Conservation (phyloP, 2,329 filamentous ascomycete genomes). For the Diaporthe sp. region DNA sequence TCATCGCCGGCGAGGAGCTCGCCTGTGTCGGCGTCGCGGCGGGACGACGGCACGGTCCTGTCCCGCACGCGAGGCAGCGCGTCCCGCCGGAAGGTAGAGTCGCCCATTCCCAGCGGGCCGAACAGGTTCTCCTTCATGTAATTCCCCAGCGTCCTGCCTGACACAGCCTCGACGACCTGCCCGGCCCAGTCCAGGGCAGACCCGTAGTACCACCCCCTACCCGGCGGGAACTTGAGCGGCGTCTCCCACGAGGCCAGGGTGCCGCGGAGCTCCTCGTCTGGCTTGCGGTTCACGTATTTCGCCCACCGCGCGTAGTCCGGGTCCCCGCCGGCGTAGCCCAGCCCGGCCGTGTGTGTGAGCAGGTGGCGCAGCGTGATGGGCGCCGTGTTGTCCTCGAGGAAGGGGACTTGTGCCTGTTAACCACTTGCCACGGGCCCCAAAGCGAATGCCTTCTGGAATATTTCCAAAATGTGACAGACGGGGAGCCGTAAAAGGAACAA, state of each 20-base stretch:
- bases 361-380: slow-evolving; percentile 54
- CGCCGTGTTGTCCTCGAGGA: slow-evolving; percentile 50
- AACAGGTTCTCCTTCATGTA: slow-evolving; percentile 52
- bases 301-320: slow-evolving; percentile 54
- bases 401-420: slow-evolving; percentile 39
- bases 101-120: slow-evolving; percentile 47
- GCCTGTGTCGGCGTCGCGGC: slow-evolving; percentile 33
- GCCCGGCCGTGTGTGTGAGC: slow-evolving; percentile 60
- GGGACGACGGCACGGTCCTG: slow-evolving; percentile 32
- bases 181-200: slow-evolving; percentile 59
- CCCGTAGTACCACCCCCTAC: slow-evolving; percentile 61
- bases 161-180: slow-evolving; percentile 52
- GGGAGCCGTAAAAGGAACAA: too few species aligned
- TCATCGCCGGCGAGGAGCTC: slow-evolving; percentile 14
- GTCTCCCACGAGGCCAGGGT: slow-evolving; percentile 51
- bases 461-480: neutral
- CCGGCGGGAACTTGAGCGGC: slow-evolving; percentile 57
- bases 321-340: slow-evolving; percentile 55
- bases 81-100: slow-evolving; percentile 48
- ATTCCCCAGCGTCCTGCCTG: slow-evolving; percentile 47
- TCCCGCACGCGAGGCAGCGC: slow-evolving; percentile 29
- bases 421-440: neutral
- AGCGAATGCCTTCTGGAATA: too few species aligned
- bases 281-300: slow-evolving; percentile 44
- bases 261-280: slow-evolving; percentile 45